Evolutionary conservation across 257 asterid genomes (phyloP).

Genomic region (Gardenia jasminoides): DNA sequence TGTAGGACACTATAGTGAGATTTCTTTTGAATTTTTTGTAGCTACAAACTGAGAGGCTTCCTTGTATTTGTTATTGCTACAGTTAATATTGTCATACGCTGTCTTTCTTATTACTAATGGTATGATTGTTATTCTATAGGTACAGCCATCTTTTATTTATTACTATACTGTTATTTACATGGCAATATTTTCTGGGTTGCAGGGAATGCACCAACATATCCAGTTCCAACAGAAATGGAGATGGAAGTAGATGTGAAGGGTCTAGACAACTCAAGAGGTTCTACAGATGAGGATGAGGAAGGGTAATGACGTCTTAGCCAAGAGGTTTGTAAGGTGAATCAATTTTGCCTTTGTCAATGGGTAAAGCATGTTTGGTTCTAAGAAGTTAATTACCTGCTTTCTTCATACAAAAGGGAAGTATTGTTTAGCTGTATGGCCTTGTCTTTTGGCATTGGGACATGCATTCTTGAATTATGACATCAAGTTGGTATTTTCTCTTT

Average conservation of each 20-base stretch:
- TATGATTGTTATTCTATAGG: too few relatives aligned
- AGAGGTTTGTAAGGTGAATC: slow-evolving; percentile 17
- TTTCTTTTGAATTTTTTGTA: neutral
- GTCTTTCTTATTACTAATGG: too few relatives aligned
- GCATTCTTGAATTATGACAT: neutral
- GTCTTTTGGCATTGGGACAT: neutral
- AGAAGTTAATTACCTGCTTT: neutral
- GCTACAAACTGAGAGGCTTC: neutral
- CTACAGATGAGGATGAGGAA: slow-evolving; percentile 32
- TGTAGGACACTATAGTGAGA: neutral
- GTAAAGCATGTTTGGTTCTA: neutral
- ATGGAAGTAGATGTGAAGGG: slow-evolving; percentile 33
- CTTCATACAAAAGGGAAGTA: neutral
- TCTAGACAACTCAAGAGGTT: slow-evolving; percentile 14
- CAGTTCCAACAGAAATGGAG: slow-evolving; percentile 21
- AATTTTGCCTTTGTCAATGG: neutral
- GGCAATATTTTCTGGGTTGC: slow-evolving; percentile 15
- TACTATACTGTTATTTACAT: neutral
- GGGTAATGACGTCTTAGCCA: slow-evolving; percentile 12
- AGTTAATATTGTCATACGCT: too few relatives aligned
- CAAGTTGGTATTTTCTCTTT: neutral
- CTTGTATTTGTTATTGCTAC: neutral
- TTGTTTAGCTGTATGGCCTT: neutral
- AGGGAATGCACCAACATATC: slow-evolving; percentile 33
- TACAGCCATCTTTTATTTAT: neutral